These are phyloP conservation scores for Citrus trifoliata DNA, from an alignment of 345 rosid genomes.

Conservation along the genomic window DNA sequence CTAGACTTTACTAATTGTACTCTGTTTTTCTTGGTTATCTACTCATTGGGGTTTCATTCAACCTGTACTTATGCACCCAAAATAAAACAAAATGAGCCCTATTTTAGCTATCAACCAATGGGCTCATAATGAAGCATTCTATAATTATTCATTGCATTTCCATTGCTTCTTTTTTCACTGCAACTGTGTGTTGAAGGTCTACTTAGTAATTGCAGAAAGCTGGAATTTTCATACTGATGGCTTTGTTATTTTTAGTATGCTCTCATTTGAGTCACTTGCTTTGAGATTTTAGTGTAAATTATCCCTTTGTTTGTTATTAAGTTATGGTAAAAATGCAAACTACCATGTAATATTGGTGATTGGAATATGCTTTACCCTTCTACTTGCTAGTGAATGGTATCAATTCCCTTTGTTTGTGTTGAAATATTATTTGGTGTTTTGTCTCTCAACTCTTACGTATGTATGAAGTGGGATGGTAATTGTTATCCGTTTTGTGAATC, in stretches of 20 bases:
- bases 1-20: neutral
- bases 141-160: neutral
- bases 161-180: too few species aligned
- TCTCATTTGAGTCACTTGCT: neutral
- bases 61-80: neutral
- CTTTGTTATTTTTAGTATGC: neutral
- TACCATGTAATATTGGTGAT: neutral
- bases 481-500: neutral
- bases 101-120: neutral
- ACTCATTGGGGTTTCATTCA: neutral
- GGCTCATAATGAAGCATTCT: neutral
- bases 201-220: neutral
- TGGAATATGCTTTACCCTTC: neutral
- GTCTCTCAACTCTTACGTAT: neutral
- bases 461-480: neutral
- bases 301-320: too few species aligned
- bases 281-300: neutral
- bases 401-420: too few species aligned
- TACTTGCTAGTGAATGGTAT: too few species aligned
- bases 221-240: neutral
- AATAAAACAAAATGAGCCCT: neutral
- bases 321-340: neutral
- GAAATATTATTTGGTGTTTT: neutral
- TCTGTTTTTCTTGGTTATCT: neutral
- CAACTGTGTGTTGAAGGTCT: too few species aligned